These are phyloP conservation scores for Elaeagnus macrophylla DNA, from an alignment of 306 rosid genomes.

Conservation along the genomic window DNA sequence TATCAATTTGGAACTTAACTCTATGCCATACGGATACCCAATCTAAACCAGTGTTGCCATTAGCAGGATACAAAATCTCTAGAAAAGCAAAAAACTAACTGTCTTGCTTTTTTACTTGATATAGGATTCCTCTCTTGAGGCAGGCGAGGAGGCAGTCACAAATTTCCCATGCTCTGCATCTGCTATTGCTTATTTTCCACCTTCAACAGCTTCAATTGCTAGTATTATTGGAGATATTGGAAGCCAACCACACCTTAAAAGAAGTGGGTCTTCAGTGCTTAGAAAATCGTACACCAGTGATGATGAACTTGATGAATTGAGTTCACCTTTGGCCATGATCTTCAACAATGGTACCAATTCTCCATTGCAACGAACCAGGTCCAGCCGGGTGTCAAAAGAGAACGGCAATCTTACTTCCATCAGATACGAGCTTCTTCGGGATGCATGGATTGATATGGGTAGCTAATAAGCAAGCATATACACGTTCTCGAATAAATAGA, in stretches of 20 bases:
- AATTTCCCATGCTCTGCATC: slow-evolving; percentile 67
- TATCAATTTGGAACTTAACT: background rate
- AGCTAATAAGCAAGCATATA: slow-evolving; percentile 36
- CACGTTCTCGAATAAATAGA: slow-evolving; percentile 1
- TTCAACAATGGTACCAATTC: slow-evolving; percentile 29
- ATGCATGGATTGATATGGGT: slow-evolving; percentile 51
- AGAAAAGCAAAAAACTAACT: background rate
- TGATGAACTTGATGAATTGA: slow-evolving; percentile 85
- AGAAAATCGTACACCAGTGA: slow-evolving; percentile 88
- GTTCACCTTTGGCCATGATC: slow-evolving; percentile 64
- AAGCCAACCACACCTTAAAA: slow-evolving; percentile 50
- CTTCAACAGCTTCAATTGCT: slow-evolving; percentile 41
- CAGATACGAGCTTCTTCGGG: slow-evolving; percentile 83
- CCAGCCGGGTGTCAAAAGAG: slow-evolving; percentile 34
- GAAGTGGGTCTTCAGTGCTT: slow-evolving; percentile 69
- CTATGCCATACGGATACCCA: background rate
- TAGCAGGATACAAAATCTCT: background rate
- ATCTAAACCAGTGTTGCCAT: background rate
- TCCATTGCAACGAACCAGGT: slow-evolving; percentile 32
- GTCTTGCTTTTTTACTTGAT: slow-evolving; percentile 12
- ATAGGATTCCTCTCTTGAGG: slow-evolving; percentile 43
- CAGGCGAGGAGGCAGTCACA: slow-evolving; percentile 38
- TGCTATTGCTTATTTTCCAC: slow-evolving; percentile 56
- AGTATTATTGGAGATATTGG: slow-evolving; percentile 49
- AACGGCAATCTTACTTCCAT: slow-evolving; percentile 32